Conservation (phyloP, 2,329 filamentous ascomycete genomes). For the Colletotrichum gloeosporioides region DNA sequence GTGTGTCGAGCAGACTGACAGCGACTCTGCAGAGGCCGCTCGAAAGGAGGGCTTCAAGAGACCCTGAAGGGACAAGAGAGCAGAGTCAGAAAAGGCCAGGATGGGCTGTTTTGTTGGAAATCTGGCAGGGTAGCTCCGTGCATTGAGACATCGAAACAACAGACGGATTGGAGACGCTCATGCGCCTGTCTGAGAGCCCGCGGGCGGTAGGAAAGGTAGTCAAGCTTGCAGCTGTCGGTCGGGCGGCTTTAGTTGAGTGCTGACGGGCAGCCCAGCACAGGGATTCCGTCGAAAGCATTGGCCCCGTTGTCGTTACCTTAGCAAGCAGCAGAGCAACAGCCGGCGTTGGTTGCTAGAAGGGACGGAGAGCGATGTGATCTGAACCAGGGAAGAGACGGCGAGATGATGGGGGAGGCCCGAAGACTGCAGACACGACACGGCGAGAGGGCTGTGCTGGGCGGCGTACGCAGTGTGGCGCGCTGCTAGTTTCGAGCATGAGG, state of each 20-base stretch:
- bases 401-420: constrained; percentile 6
- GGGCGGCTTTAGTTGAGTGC: not conserved
- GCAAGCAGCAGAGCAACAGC: not conserved
- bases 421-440: constrained; percentile 18
- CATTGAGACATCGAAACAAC: constrained; percentile 6
- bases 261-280: not conserved
- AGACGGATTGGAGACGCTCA: constrained; percentile 12
- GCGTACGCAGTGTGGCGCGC: not conserved
- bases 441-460: constrained; percentile 5
- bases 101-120: not conserved
- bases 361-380: not conserved
- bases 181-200: constrained; percentile 12
- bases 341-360: not conserved
- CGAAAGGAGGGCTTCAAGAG: not conserved
- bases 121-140: constrained; percentile 3
- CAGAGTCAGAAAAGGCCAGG: not conserved
- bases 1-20: constrained; percentile 7
- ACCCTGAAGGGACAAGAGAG: not conserved
- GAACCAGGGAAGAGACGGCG: not conserved
- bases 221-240: not conserved
- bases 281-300: not conserved
- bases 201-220: not conserved
- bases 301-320: not conserved
- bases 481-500: constrained; percentile 1
- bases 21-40: not conserved